Percentiles rank a stretch among this genome's conserved stretches.
phyloP scores from a whole-genome alignment of 495 filamentous ascomycete genomes.

The Lasiosphaeria ovina region DNA sequence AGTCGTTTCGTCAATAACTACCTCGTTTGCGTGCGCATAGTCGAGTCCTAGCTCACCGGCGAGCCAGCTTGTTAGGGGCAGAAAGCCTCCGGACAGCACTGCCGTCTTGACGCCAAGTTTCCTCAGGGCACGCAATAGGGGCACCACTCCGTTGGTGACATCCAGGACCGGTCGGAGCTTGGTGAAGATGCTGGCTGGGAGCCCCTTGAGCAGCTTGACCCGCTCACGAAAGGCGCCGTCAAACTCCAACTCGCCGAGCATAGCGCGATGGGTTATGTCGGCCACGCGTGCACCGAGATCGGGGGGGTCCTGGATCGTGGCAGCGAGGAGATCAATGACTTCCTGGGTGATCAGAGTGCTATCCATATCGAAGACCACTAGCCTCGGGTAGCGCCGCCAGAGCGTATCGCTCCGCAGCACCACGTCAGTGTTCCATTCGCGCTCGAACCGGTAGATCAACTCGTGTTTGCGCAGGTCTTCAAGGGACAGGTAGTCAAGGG shows the following conservation, averaged over 20 bases:
- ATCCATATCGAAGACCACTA: constrained; percentile 98
- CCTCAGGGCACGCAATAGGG: constrained; percentile 71
- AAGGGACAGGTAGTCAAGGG: constrained; percentile 65
- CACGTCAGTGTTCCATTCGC: constrained; percentile 84
- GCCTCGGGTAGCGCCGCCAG: constrained; percentile 71
- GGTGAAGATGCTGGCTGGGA: constrained; percentile 77
- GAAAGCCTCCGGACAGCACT: constrained; percentile 88
- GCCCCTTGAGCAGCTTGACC: constrained; percentile 74
- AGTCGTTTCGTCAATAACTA: constrained; percentile 59
- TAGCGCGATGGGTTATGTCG: constrained; percentile 85
- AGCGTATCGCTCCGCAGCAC: constrained; percentile 67
- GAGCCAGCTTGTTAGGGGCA: constrained; percentile 83
- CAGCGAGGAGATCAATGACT: constrained; percentile 91
- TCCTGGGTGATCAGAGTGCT: constrained; percentile 94
- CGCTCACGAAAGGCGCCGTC: constrained; percentile 74
- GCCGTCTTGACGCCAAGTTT: constrained; percentile 77
- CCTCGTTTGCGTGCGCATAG: constrained; percentile 83
- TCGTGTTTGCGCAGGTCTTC: constrained; percentile 72
- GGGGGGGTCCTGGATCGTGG: constrained; percentile 57
- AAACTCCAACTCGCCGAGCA: constrained; percentile 97
- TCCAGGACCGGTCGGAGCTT: constrained; percentile 69
- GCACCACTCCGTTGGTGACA: constrained; percentile 74
- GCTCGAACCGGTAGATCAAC: constrained; percentile 76
- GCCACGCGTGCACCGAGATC: constrained; percentile 58
- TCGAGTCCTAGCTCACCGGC: constrained; percentile 77